Evolutionary conservation across 202 grass and related monocot species (phyloP).

Genomic region (Cymbopogon flexuosus): DNA sequence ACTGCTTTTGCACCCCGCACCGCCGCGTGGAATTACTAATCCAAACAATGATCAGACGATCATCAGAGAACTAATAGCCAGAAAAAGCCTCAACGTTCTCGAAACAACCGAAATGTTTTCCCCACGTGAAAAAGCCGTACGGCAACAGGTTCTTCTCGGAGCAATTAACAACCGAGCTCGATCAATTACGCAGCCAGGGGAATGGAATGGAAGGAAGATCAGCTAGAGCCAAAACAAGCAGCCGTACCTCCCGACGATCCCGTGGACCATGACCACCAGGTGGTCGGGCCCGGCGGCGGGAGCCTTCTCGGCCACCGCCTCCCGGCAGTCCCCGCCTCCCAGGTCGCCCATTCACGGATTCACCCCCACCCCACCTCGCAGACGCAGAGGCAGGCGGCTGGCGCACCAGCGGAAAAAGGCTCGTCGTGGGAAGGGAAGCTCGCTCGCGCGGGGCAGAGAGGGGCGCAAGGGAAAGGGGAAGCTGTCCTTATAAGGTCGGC

Average conservation of each 20-base stretch:
- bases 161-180: not conserved
- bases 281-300: slow-evolving; percentile 45
- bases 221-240: not conserved
- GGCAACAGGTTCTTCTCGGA: not conserved
- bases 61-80: not conserved
- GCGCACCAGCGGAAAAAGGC: not conserved
- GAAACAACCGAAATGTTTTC: not conserved
- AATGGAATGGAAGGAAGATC: not conserved
- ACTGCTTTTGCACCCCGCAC: not conserved
- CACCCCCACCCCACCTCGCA: not conserved
- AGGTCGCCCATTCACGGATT: slow-evolving; percentile 50
- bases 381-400: not conserved
- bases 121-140: not conserved
- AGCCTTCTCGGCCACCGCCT: slow-evolving; percentile 9
- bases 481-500: slow-evolving; percentile 11
- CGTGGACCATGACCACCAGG: slow-evolving; percentile 94
- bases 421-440: no score
- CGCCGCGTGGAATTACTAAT: not conserved
- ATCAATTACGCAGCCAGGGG: slow-evolving; percentile 1
- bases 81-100: slow-evolving; percentile 1
- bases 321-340: slow-evolving; percentile 28
- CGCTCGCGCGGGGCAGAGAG: not conserved
- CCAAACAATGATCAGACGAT: not conserved
- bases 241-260: slow-evolving; percentile 81
- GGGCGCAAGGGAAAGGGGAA: not conserved